Base-by-base conservation (phyloP, 495 filamentous ascomycete genomes). In the Aspergillus haitiensis region DNA sequence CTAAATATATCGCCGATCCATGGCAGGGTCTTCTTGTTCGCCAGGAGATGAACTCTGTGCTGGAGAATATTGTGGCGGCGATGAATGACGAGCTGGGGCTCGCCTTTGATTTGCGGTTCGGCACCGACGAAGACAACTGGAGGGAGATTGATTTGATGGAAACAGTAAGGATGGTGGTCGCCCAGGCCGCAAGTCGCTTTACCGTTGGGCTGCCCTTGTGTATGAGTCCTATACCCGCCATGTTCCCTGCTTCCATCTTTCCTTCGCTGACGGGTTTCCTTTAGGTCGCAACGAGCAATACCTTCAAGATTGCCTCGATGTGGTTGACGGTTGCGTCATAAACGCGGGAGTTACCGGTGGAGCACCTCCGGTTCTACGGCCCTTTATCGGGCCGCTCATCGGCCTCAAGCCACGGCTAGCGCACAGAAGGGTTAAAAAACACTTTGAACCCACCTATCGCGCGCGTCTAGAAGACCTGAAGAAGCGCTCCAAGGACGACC, bases 161-260 rank as follows among this genome's bases (percentile, higher is more conserved):
- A 11, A 66, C 66, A 12, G 63, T 75, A 34, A 58, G 67, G 48
- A 55, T 61, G 51, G 60, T 78, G 16, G 67, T 79, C 7, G 67
- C 67, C 1, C 69, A 68, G 16, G 66, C 63, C 5, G 57, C 70
- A 8, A 75, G 69, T 55, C 69, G 75, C 10, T 75, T 76, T 59
- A 73, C 74, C 13, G 63, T 79, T 27, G 77, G 76, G 1, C 44
- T 66, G n/a, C 69, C 72, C 2, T 56, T 79, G 6, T 76, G 74
- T 73, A 58, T 42, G 60, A 8, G 8, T 2, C 7, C 42, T 45
- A 12, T 46, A 36, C 8, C 21, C 13, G 6, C 13, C 13, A 45
- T 37, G 11, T 42, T 34, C 6, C 0, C 13, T 8, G 33, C 6
- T 31, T n/a, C 7, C 16, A 0, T 46, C 18, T 7, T 31, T n/a